Evolutionary conservation across 78 protist genomes (phyloP).

Genomic region (Dictyostelium brefeldianum): DNA sequence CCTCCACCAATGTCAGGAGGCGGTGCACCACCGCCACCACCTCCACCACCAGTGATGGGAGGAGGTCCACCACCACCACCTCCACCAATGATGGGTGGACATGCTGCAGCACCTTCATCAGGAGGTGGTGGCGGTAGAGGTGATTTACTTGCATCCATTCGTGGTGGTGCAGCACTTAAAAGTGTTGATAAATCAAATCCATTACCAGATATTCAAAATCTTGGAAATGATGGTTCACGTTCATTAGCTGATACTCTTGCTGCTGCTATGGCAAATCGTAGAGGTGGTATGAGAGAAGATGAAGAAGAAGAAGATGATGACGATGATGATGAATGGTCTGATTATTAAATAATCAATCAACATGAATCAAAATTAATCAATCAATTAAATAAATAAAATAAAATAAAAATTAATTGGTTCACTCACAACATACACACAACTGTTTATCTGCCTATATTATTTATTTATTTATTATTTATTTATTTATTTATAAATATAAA

Average conservation of each 20-base stretch:
- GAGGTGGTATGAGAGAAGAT: conserved; percentile 82
- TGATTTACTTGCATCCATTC: conserved; percentile 74
- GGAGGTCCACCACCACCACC: conserved; percentile 84
- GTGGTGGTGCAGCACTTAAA: conserved; percentile 62
- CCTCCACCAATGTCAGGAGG: conserved; percentile 53
- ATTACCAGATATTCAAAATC: conserved; percentile 46
- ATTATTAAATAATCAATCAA: not conserved
- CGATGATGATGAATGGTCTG: conserved; percentile 83
- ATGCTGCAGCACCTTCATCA: not conserved
- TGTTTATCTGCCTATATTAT: too few species aligned
- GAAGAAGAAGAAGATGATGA: conserved; percentile 82
- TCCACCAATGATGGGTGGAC: not conserved
- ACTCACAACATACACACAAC: too few species aligned
- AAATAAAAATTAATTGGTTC: not conserved
- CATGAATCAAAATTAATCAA: not conserved
- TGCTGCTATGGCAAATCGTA: conserved; percentile 75
- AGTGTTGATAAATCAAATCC: conserved; percentile 47
- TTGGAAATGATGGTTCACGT: conserved; percentile 72
- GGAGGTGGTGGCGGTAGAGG: conserved; percentile 44
- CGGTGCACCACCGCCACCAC: conserved; percentile 79
- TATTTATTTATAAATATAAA: not conserved
- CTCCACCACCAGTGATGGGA: conserved; percentile 53
- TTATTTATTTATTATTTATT: not conserved
- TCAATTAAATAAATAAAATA: not conserved
- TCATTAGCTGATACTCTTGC: conserved; percentile 77